These are phyloP conservation scores for Rhodosporidiobolus sp. DNA, from an alignment of 768 basidiomycete species.

Conservation along the genomic window DNA sequence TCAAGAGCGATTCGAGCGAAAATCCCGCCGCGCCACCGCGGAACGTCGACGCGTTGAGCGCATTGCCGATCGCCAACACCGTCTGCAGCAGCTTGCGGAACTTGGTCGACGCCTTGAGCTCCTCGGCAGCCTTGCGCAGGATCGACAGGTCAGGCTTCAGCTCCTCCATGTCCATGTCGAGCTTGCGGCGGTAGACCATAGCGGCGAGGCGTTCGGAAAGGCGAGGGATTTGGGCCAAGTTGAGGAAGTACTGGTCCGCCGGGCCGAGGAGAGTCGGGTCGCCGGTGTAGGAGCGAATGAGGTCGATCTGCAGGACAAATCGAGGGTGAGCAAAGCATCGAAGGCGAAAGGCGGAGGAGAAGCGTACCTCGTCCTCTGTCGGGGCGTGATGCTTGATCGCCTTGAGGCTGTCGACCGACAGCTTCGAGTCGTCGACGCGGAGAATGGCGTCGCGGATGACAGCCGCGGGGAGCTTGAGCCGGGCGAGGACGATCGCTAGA, in stretches of 20 bases:
- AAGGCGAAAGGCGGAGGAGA: neutral
- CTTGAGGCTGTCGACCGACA: constrained; percentile 72
- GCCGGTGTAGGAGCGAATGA: constrained; percentile 63
- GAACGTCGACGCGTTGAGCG: constrained; percentile 74
- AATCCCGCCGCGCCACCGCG: constrained; percentile 82
- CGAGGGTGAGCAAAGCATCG: neutral
- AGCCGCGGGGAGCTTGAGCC: constrained; percentile 63
- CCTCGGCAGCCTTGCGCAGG: constrained; percentile 65
- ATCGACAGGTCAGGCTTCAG: constrained; percentile 74
- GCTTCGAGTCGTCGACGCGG: constrained; percentile 63
- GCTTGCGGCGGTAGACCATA: constrained; percentile 77
- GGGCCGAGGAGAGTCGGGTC: constrained; percentile 72
- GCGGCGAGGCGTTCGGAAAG: constrained; percentile 69
- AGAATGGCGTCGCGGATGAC: constrained; percentile 71
- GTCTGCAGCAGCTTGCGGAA: constrained; percentile 72
- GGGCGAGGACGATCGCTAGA: constrained; percentile 76
- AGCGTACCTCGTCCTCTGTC: constrained; percentile 70
- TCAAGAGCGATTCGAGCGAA: constrained; percentile 72
- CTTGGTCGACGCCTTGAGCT: constrained; percentile 62
- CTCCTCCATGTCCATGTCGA: constrained; percentile 80
- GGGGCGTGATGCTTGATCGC: constrained; percentile 72
- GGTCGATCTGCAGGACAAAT: constrained; percentile 54
- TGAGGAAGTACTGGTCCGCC: constrained; percentile 75
- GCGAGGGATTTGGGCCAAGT: constrained; percentile 69
- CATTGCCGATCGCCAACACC: constrained; percentile 74